phyloP scores from a whole-genome alignment of 768 basidiomycete species.

The Candolleomyces eurysporus region DNA sequence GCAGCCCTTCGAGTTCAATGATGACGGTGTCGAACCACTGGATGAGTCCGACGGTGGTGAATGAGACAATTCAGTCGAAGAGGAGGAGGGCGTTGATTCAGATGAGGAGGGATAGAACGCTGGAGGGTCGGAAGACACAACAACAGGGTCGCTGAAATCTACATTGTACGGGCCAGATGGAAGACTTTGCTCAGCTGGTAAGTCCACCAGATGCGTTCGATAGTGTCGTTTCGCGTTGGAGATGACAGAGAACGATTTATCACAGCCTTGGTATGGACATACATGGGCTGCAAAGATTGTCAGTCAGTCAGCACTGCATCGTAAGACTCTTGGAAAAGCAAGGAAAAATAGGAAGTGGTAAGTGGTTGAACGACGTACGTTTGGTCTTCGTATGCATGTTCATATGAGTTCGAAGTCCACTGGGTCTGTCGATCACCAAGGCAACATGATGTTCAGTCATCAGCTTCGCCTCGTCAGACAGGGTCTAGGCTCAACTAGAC shows the following conservation, averaged over 20 bases:
- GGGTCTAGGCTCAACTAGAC: not conserved
- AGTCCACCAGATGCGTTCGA: conserved; percentile 55
- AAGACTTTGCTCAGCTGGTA: conserved; percentile 17
- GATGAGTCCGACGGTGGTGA: not conserved
- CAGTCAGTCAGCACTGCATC: not conserved
- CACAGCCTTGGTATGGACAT: conserved; percentile 52
- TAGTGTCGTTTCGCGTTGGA: conserved; percentile 67
- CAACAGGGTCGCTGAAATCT: conserved; percentile 26
- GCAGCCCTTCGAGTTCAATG: not conserved
- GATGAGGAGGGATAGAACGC: not conserved
- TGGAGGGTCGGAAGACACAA: conserved; percentile 9
- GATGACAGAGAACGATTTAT: conserved; percentile 58
- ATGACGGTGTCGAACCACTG: not conserved
- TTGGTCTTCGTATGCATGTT: conserved; percentile 33
- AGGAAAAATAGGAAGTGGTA: not conserved
- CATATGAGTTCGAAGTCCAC: conserved; percentile 33
- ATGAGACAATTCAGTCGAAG: not conserved
- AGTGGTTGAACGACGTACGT: conserved; percentile 18
- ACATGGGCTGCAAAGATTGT: conserved; percentile 20
- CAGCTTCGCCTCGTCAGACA: not conserved
- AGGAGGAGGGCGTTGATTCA: not conserved
- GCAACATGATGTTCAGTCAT: not conserved
- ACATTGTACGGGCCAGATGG: conserved; percentile 22
- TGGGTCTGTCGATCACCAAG: conserved; percentile 21
- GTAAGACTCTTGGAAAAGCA: not conserved